These are phyloP conservation scores for Santalum album DNA, from an alignment of 164 flowering plant species.

Conservation along the genomic window DNA sequence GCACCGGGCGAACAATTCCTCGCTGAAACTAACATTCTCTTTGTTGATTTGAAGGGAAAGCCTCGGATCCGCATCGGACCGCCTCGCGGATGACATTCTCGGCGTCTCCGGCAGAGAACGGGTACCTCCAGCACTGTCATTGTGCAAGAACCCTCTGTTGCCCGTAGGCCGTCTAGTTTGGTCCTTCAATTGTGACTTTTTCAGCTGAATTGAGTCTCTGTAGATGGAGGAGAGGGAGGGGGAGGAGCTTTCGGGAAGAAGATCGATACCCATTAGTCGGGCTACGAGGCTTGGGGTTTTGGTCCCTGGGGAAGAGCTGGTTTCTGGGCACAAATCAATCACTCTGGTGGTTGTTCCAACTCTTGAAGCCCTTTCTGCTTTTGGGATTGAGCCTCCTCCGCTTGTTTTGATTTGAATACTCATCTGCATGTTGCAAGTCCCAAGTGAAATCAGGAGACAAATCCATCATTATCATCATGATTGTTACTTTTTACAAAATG, in stretches of 20 bases:
- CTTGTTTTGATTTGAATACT: slow-evolving; percentile 40
- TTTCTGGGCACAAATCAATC: slow-evolving; percentile 26
- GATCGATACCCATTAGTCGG: slow-evolving; percentile 87
- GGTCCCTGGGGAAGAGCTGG: slow-evolving; percentile 38
- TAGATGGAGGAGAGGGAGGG: slow-evolving; percentile 15
- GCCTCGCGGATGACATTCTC: slow-evolving; percentile 49
- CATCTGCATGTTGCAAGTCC: slow-evolving; percentile 22
- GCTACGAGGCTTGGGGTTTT: slow-evolving; percentile 82
- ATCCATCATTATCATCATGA: slow-evolving; percentile 13
- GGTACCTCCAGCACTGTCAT: slow-evolving; percentile 13
- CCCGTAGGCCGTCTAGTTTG: slow-evolving; percentile 8
- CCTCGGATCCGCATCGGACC: slow-evolving; percentile 60
- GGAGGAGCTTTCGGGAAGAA: slow-evolving; percentile 45
- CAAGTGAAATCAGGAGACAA: background rate
- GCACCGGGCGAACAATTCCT: slow-evolving; percentile 19
- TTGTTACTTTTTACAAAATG: slow-evolving; percentile 8
- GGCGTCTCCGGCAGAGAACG: slow-evolving; percentile 74
- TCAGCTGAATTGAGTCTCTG: background rate
- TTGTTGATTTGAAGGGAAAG: slow-evolving; percentile 66
- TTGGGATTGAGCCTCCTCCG: background rate
- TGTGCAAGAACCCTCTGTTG: slow-evolving; percentile 8
- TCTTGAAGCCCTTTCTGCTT: slow-evolving; percentile 1
- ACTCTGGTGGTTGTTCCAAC: slow-evolving; percentile 8
- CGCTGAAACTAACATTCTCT: slow-evolving; percentile 24
- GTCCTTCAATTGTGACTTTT: slow-evolving; percentile 2